Evolutionary conservation across 176 grass and related monocot genomes (phyloP).

Genomic region (Eleusine coracana): DNA sequence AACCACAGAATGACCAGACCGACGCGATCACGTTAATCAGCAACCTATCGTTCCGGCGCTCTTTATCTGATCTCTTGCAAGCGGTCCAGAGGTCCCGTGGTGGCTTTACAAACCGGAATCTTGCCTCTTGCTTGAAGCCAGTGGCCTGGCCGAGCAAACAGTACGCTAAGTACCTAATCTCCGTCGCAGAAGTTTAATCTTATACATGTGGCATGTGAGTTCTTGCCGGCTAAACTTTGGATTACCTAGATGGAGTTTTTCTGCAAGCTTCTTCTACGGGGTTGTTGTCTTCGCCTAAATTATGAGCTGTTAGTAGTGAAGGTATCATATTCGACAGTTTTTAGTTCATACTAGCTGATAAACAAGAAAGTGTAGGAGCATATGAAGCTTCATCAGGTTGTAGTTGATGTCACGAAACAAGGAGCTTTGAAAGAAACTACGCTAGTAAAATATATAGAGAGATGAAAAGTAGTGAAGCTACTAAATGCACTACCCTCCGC

Average conservation of each 20-base stretch:
- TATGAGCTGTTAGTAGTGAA: too few relatives aligned
- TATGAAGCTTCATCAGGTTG: too few relatives aligned
- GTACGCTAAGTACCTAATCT: not conserved
- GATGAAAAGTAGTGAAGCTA: too few relatives aligned
- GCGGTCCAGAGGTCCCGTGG: not conserved
- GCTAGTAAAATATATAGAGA: too few relatives aligned
- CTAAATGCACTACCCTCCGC: not conserved
- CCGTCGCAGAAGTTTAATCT: not conserved
- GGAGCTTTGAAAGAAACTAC: too few relatives aligned
- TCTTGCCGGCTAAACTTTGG: not conserved
- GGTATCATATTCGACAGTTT: not conserved
- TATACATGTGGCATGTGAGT: not conserved
- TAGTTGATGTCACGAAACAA: too few relatives aligned
- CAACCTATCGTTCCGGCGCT: not conserved
- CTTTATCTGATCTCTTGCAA: not conserved
- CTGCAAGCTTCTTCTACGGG: not conserved
- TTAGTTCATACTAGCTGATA: too few relatives aligned
- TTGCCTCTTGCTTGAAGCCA: conserved; percentile 37
- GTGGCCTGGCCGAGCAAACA: not conserved
- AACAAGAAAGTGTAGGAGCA: too few relatives aligned
- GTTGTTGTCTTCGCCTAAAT: not conserved
- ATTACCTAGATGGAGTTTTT: not conserved
- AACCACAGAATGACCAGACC: not conserved
- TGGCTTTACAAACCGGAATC: not conserved
- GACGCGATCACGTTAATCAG: not conserved